Evolutionary conservation across 2,329 filamentous ascomycete species (phyloP).

Genomic region (Aspergillus sp.): DNA sequence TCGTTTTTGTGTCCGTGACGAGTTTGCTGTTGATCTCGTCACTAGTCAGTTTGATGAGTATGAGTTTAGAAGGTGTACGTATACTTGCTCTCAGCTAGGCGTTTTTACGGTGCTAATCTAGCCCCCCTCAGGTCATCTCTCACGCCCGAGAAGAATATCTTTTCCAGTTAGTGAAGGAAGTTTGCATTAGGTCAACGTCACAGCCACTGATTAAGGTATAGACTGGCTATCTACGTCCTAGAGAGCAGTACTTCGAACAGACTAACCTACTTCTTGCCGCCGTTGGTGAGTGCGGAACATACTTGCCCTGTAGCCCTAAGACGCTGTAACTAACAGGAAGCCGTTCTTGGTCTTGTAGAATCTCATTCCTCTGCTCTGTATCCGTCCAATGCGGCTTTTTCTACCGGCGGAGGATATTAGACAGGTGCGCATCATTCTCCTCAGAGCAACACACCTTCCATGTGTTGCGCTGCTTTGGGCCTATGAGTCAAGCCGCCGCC

Average conservation of each 20-base stretch:
- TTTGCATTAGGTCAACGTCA: background rate
- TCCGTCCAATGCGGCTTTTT: slow-evolving; percentile 59
- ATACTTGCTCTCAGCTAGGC: background rate
- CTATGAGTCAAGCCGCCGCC: slow-evolving; percentile 48
- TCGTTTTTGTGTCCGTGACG: slow-evolving; percentile 61
- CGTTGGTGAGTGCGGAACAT: slow-evolving; percentile 36
- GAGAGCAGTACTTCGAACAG: slow-evolving; percentile 48
- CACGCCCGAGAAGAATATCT: slow-evolving; percentile 63
- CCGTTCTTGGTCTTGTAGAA: slow-evolving; percentile 45
- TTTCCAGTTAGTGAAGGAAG: slow-evolving; percentile 49
- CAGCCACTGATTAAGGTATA: slow-evolving; percentile 20
- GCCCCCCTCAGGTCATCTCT: slow-evolving; percentile 53
- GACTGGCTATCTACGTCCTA: slow-evolving; percentile 45
- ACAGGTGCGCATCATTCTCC: slow-evolving; percentile 56
- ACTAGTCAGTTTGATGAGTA: slow-evolving; percentile 58
- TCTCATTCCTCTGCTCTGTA: slow-evolving; percentile 55
- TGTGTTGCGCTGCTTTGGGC: slow-evolving; percentile 58
- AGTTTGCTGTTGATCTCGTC: slow-evolving; percentile 62
- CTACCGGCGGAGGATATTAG: slow-evolving; percentile 56
- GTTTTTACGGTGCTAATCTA: background rate
- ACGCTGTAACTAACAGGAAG: slow-evolving; percentile 10
- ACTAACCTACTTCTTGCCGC: slow-evolving; percentile 49
- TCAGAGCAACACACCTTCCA: slow-evolving; percentile 60
- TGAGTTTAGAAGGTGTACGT: slow-evolving; percentile 56
- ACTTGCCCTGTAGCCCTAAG: background rate